Conservation (phyloP, 768 basidiomycete species). For the Pisolithus microcarpus region DNA sequence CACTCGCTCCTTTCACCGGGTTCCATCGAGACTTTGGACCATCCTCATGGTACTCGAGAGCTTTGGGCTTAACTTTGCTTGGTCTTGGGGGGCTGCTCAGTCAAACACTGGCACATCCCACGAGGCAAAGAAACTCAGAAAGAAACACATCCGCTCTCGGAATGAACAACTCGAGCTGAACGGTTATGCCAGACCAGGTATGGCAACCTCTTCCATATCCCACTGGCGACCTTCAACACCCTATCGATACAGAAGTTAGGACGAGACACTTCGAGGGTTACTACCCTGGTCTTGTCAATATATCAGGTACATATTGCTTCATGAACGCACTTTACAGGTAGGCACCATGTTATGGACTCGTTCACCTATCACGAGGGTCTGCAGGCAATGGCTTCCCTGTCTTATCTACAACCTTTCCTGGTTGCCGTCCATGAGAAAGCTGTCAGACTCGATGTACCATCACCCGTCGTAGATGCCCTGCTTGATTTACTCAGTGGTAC, state of each 20-base stretch:
- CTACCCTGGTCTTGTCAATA: constrained; percentile 91
- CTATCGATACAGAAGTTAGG: constrained; percentile 13
- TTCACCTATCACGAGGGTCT: constrained; percentile 10
- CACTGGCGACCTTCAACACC: constrained; percentile 1
- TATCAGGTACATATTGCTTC: constrained; percentile 95
- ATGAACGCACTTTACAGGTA: constrained; percentile 96
- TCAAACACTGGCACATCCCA: constrained; percentile 17
- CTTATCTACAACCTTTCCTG: constrained; percentile 75
- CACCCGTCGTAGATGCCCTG: constrained; percentile 81
- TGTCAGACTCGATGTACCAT: constrained; percentile 71
- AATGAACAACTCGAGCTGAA: constrained; percentile 50
- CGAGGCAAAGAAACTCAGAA: constrained; percentile 40
- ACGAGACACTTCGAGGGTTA: constrained; percentile 33
- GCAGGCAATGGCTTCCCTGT: constrained; percentile 84
- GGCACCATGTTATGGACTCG: constrained; percentile 10
- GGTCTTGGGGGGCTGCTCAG: constrained; percentile 48
- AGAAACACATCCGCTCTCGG: constrained; percentile 45
- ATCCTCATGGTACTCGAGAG: constrained; percentile 51
- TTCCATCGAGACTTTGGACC: constrained; percentile 21
- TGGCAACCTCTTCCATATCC: constrained; percentile 1
- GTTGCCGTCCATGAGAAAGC: constrained; percentile 69
- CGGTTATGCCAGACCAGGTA: constrained; percentile 26
- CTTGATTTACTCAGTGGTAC: constrained; percentile 62
- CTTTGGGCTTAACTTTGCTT: constrained; percentile 49
- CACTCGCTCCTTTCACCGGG: constrained; percentile 24